phyloP scores from a whole-genome alignment of 768 basidiomycete species.

The Mrakia hoshinonis region DNA sequence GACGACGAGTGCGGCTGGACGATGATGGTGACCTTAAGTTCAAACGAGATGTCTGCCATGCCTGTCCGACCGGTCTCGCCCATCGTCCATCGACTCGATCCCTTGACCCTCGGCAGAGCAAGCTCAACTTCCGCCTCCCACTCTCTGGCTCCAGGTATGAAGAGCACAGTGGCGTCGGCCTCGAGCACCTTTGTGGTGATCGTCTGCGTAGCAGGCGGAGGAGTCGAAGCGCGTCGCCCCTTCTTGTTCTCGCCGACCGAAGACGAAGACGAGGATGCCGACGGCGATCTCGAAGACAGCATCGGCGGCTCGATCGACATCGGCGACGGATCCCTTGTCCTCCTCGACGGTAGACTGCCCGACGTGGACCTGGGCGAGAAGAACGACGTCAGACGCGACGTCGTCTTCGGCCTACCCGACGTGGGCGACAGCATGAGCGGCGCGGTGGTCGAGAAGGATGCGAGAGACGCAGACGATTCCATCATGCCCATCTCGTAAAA shows the following conservation, averaged over 20 bases:
- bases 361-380: neutral
- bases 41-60: neutral
- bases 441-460: neutral
- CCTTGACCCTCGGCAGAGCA: neutral
- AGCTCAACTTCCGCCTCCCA: neutral
- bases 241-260: neutral
- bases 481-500: neutral
- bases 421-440: constrained; percentile 1
- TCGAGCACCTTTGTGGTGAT: neutral
- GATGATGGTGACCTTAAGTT: constrained; percentile 3
- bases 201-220: neutral
- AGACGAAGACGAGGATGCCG: neutral
- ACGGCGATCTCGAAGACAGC: neutral
- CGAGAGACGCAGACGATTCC: neutral
- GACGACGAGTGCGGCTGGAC: neutral
- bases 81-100: neutral
- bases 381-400: constrained; percentile 10
- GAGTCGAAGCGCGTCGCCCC: neutral
- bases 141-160: neutral
- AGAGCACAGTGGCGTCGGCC: neutral
- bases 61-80: neutral
- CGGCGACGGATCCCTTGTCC: neutral
- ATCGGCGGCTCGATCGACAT: neutral
- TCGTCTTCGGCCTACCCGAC: neutral
- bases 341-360: neutral